Base-by-base conservation (phyloP, 2,329 filamentous ascomycete genomes). In the Venturia carpophila region DNA sequence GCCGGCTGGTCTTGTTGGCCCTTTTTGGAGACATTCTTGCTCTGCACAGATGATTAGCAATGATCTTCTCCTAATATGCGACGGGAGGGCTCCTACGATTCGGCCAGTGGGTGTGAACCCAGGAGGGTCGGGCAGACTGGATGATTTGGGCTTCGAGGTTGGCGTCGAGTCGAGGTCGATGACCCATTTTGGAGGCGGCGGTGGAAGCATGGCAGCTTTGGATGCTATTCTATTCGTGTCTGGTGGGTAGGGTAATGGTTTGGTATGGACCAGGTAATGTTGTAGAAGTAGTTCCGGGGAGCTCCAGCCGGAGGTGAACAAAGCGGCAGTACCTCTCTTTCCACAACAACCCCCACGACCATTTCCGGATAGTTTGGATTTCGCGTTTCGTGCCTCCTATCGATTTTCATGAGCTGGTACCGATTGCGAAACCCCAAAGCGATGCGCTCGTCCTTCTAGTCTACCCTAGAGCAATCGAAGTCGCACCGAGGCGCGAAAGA, bases 61-160 rank as follows among this genome's bases (percentile, higher is more conserved):
- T n/a, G n/a, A n/a, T 45, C 60, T 13, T 58, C 27, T 64, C 37
- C 21, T 34, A 24, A 11, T 60, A 64, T 15, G 11, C 19, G n/a
- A 43, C 60, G 21, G 5, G 17, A n/a, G 21, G 41, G 5, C 49
- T 64, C 55, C 34, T 37, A 45, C 39, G 63, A 56, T 43, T 55
- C 42, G 52, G 11, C 47, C 62, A 34, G 73, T 68, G 9, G 85
- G 74, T 75, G 86, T 86, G 80, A 87, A 97, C 73, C 94, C 93
- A 64, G 91, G 90, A 62, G 94, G 94, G 75, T 99, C 92, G 66
- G 88, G 82, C 69, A 97, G 86, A 73, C 82, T 83, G 70, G 79
- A 73, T 67, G 83, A 82, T 77, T 91, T 91, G 63, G 86, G 76
- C 74, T 85, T 89, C 62, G 84, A 74, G 30, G 84, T 75, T 30